Base-by-base conservation (phyloP, 1,284 basidiomycete genomes). In the Inonotus obliquus region DNA sequence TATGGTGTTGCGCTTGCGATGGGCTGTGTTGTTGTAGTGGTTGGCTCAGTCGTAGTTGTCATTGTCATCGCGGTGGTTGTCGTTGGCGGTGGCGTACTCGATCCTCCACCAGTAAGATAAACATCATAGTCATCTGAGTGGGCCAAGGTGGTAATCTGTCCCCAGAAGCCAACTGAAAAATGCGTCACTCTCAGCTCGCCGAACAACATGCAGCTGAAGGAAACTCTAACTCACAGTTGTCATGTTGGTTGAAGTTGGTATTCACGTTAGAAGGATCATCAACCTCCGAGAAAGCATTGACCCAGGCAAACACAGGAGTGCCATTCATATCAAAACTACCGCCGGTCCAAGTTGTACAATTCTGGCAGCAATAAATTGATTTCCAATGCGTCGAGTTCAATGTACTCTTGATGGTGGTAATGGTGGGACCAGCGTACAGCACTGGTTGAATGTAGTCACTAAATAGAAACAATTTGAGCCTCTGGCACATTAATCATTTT, bases 301-400 rank as follows among this genome's bases (percentile, higher is more conserved):
- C 81, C 83, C 84, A 86, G 14, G 83, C 84, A 10, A 80, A 74
- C 11, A 79, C 81, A 47, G 79, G 77, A 10, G 69, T 67, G 6
- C 69, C 68, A 53, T 68, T 74, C n/a, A 77, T 71, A 53, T 78
- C 74, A 51, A 85, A 72, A 64, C 75, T 74, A 23, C 73, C 70
- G 55, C 55, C 53, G 29, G 54, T 47, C 60, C 62, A 62, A 38
- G 63, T 70, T 39, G 79, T 77, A 71, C 81, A 83, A 67, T 81
- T 77, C 64, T 83, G 79, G 73, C 81, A 83, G 32, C 81, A 76
- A 69, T 77, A 83, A 11, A 81, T 77, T 79, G 80, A 81, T 65
- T 81, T 82, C 80, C 81, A 83, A 63, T 82, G 79, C 1, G 81
- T 83, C 1, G 79, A 67, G 62, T 82, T 83, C 41, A 83, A 75